Conservation (phyloP, 2,329 filamentous ascomycete genomes). For the Pezicula radicicola region DNA sequence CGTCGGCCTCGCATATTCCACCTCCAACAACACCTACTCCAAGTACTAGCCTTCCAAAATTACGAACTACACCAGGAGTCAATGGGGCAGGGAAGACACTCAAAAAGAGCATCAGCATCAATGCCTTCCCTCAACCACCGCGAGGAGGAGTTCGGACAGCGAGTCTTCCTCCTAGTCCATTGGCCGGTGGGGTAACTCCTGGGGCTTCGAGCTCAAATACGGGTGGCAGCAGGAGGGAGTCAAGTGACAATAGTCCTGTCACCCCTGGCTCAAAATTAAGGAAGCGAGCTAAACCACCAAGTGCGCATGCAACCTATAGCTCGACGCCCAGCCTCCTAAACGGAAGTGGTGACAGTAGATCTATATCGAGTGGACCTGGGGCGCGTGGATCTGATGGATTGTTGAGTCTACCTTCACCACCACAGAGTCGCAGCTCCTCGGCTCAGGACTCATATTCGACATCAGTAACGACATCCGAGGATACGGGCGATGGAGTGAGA, state of each 20-base stretch:
- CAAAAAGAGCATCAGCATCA: constrained; percentile 88
- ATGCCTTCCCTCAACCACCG: constrained; percentile 88
- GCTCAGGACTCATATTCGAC: constrained; percentile 91
- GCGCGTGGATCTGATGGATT: constrained; percentile 71
- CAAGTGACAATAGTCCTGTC: constrained; percentile 17
- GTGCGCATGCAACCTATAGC: constrained; percentile 28
- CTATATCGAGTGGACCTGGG: constrained; percentile 58
- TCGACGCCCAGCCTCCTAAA: constrained; percentile 74
- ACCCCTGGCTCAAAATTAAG: constrained; percentile 17
- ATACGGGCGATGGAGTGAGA: constrained; percentile 56
- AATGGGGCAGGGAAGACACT: constrained; percentile 66
- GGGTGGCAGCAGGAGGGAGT: constrained; percentile 16
- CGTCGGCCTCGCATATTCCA: constrained; percentile 54
- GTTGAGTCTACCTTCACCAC: constrained; percentile 75
- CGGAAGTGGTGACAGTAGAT: constrained; percentile 73
- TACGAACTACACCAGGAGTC: constrained; percentile 51
- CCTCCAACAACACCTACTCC: constrained; percentile 46
- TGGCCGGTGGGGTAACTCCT: constrained; percentile 42
- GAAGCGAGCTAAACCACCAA: constrained; percentile 25
- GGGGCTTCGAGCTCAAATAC: constrained; percentile 9
- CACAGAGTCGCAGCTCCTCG: constrained; percentile 87
- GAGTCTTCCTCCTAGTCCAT: constrained; percentile 61
- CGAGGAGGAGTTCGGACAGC: constrained; percentile 56
- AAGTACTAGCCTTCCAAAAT: constrained; percentile 51
- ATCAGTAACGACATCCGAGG: constrained; percentile 85